Evolutionary conservation across 768 basidiomycete genomes (phyloP).

Genomic region (Tricholoma saponaceum): DNA sequence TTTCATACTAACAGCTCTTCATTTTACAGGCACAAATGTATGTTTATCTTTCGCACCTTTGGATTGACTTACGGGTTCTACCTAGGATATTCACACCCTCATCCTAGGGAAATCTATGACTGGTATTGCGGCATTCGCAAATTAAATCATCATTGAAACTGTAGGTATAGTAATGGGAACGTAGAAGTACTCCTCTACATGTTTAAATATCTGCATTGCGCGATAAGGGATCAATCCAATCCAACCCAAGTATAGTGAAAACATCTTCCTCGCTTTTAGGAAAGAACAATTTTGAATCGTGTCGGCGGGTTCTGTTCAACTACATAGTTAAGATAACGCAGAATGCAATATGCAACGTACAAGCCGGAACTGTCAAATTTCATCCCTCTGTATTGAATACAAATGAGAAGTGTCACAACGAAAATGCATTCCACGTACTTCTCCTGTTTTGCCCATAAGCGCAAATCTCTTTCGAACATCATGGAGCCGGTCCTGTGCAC

Average conservation of each 20-base stretch:
- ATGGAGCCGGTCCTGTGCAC: conserved; percentile 73
- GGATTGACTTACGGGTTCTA: conserved; percentile 1
- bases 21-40: conserved; percentile 53
- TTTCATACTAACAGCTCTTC: neutral
- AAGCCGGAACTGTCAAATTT: conserved; percentile 84
- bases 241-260: conserved; percentile 64
- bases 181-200: neutral
- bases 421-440: conserved; percentile 31
- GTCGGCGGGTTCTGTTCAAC: conserved; percentile 48
- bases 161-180: neutral
- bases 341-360: conserved; percentile 36
- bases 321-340: neutral
- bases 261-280: conserved; percentile 69
- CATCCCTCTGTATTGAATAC: conserved; percentile 45
- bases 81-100: conserved; percentile 83
- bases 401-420: neutral
- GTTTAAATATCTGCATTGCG: conserved; percentile 64
- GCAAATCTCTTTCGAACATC: conserved; percentile 85
- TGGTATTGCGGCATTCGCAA: conserved; percentile 80
- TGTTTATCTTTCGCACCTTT: conserved; percentile 19
- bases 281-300: conserved; percentile 55
- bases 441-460: conserved; percentile 66
- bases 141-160: conserved; percentile 21
- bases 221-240: conserved; percentile 66
- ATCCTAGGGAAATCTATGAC: conserved; percentile 94